A percentile compares a stretch with the other conserved stretches of the same genome.
These are phyloP conservation scores for Ophiocordyceps polyrhachis-furcata DNA, from an alignment of 2,329 filamentous ascomycete genomes.

Conservation along the genomic window DNA sequence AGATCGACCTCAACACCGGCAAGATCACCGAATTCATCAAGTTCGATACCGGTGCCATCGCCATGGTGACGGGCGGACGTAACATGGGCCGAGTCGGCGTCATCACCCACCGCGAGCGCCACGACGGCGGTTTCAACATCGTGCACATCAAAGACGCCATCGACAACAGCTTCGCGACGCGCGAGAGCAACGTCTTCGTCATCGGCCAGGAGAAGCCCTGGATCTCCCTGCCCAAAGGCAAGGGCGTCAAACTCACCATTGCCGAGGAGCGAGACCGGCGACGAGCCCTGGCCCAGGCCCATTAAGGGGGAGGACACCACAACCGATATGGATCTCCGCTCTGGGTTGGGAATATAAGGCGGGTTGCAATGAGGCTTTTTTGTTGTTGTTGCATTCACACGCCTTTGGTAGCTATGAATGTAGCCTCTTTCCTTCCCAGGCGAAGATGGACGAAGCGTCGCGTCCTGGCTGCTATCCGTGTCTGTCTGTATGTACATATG, in stretches of 20 bases:
- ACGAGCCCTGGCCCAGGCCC: constrained; percentile 43
- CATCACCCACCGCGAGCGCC: constrained; percentile 98
- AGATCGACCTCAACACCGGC: constrained; percentile 91
- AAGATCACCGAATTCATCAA: constrained; percentile 97
- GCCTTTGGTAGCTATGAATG: no score
- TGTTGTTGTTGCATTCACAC: no score
- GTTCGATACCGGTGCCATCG: constrained; percentile 96
- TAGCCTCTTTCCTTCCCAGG: no score
- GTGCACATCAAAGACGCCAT: constrained; percentile 99
- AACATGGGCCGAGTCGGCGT: constrained; percentile 99
- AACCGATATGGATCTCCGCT: background rate
- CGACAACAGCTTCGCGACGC: constrained; percentile 99
- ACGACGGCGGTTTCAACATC: constrained; percentile 99
- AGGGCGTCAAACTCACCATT: constrained; percentile 99
- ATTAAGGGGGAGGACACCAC: constrained; percentile 23
- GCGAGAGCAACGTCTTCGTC: constrained; percentile 99
- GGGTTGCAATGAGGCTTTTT: no score
- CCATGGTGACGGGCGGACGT: constrained; percentile 98
- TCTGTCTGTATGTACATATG: no score
- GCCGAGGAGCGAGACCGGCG: constrained; percentile 98
- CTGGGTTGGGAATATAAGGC: no score
- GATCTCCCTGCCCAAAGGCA: constrained; percentile 99
- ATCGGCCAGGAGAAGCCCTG: constrained; percentile 98
- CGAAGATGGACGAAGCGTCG: no score
- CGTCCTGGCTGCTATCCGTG: no score